A percentile compares a stretch with the other conserved stretches of the same genome.
phyloP scores from a whole-genome alignment of 169 alveolate genomes.

The Eimeria praecox region DNA sequence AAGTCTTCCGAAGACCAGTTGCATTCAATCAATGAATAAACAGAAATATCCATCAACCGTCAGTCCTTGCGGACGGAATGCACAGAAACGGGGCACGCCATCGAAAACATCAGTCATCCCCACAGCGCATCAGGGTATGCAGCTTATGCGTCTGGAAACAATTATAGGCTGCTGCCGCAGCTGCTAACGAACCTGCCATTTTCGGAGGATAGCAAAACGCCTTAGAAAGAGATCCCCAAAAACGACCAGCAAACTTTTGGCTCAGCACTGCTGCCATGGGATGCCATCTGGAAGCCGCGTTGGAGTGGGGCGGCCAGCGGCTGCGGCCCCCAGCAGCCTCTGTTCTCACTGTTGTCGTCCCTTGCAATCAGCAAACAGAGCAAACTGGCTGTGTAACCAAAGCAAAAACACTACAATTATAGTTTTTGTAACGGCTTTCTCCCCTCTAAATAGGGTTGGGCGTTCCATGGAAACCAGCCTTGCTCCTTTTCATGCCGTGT shows the following conservation, averaged over 20 bases:
- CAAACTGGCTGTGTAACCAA: not conserved
- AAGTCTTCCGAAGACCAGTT: not conserved
- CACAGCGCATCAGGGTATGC: not conserved
- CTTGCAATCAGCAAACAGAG: not conserved
- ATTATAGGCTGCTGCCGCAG: not conserved
- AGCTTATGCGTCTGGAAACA: conserved; percentile 11
- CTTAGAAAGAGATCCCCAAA: conserved; percentile 70
- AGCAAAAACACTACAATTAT: not conserved
- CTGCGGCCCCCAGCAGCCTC: conserved; percentile 56
- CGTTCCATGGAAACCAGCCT: not conserved
- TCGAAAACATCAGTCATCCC: conserved; percentile 5
- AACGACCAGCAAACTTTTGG: conserved; percentile 63
- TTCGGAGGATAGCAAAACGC: conserved; percentile 58
- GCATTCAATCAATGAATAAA: not conserved
- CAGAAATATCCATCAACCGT: not conserved
- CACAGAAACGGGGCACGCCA: not conserved
- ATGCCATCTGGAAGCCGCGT: conserved; percentile 45
- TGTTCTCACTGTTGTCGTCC: not conserved
- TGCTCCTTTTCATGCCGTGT: not conserved
- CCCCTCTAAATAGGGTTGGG: not conserved
- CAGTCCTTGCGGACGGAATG: not conserved
- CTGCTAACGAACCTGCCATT: conserved; percentile 60
- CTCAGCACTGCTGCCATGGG: not conserved
- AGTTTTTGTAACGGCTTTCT: not conserved
- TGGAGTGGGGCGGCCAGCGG: conserved; percentile 65